Evolutionary conservation across 2,329 filamentous ascomycete species (phyloP).

Genomic region (Hymenotorrendiella dingleyae): DNA sequence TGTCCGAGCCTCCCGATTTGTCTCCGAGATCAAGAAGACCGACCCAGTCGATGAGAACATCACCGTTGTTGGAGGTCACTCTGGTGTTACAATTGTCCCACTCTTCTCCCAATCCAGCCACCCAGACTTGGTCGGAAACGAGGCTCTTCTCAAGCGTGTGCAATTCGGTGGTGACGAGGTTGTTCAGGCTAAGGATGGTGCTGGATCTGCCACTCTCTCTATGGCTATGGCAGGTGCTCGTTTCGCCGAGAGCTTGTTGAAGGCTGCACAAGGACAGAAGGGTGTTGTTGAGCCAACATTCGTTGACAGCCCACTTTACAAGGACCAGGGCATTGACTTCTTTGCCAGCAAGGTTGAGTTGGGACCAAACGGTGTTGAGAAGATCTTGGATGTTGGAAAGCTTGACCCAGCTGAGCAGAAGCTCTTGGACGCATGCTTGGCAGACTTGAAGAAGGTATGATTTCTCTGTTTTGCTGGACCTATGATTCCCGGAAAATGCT

Average conservation of each 20-base stretch:
- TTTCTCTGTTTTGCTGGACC: neutral
- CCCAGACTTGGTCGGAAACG: constrained; percentile 72
- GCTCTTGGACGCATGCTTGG: constrained; percentile 78
- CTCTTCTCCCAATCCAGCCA: constrained; percentile 93
- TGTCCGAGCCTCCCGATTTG: constrained; percentile 95
- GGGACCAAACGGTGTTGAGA: constrained; percentile 90
- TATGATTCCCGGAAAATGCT: neutral
- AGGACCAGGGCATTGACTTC: constrained; percentile 96
- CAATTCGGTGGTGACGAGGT: constrained; percentile 99
- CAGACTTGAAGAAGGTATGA: constrained; percentile 65
- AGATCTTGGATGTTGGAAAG: constrained; percentile 83
- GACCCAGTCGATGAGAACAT: constrained; percentile 92
- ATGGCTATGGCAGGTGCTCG: constrained; percentile 93
- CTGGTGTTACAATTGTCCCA: constrained; percentile 95
- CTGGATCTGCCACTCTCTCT: constrained; percentile 92
- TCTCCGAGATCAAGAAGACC: constrained; percentile 85
- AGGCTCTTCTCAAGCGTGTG: constrained; percentile 75
- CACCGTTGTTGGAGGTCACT: constrained; percentile 95
- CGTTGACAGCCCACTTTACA: constrained; percentile 95
- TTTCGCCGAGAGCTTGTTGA: constrained; percentile 85
- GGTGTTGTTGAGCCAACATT: constrained; percentile 94
- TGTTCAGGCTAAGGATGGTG: constrained; percentile 97
- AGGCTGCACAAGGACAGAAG: constrained; percentile 88
- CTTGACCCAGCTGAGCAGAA: constrained; percentile 81
- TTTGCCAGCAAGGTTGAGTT: constrained; percentile 95